Evolutionary conservation across 345 rosid genomes (phyloP), one percentile per base, ranked within the genome.

Genomic region (Noccaea bulbosa): DNA sequence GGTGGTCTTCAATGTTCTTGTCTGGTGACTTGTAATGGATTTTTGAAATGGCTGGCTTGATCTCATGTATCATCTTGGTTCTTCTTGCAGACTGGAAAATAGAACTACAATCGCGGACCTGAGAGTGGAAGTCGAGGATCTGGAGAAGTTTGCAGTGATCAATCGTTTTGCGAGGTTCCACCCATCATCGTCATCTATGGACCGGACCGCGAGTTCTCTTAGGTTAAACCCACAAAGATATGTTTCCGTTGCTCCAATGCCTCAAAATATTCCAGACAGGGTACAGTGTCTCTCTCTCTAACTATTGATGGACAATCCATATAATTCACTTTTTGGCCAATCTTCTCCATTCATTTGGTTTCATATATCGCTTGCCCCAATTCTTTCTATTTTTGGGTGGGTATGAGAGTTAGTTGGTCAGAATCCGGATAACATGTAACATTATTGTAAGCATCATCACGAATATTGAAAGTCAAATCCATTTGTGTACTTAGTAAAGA

Each of bases 121-220:
- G 79, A 80, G 86, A 81, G 76, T 91, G 55, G 98, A 93, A 74
- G 87, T 87, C 56, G 85, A 89, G 73, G 96, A 94, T 67, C 72
- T 89, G 41, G 97, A 88, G 86, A 89, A 76, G 78, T 80, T 83
- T 73, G 83, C 89, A 48, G 87, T 94, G 40, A 87, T 93, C 65
- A 91, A 89, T 81, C 99, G 96, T 17, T 91, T 94, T 79, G 97
- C 97, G 7, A 94, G 79, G 80, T 91, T 91, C 72, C 89, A 91
- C 70, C 87, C 90, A 6, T 77, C 92, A 77, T 78, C 86, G 38
- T 82, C 80, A 0, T 77, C 89, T 45, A 53, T 78, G 39, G 83
- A 79, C 66, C 80, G 80, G 44, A 30, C 77, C 20, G 39, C 74
- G 56, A 75, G 50, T 81, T 12, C 86, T 39, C 83, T 62, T 71